Evolutionary conservation across 768 basidiomycete species (phyloP), one percentile per base, ranked within the genome.

Genomic region (Leccinum subgranulosum): DNA sequence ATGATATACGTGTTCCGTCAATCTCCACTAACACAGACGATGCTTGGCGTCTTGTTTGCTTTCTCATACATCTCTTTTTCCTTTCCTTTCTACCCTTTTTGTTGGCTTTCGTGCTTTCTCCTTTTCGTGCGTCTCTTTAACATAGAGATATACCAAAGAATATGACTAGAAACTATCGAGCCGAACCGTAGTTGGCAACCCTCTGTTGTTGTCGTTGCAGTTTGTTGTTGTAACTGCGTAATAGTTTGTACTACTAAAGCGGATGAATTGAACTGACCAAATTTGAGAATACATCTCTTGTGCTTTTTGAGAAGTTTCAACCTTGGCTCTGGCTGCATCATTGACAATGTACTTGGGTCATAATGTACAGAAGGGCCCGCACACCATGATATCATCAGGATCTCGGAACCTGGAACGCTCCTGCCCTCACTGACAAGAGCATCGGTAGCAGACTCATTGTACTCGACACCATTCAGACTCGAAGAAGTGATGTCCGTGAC

Each of bases 381-480:
- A 5, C 68, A 73, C 82, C 84, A 88, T 11, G 76, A 77, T 46
- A 86, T 74, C 1, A 75, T 77, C 51, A 86, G 63, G 39, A 75
- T 70, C 14, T 82, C 73, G 4, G 67, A 46, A 29, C 74, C 72
- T 4, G 69, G 70, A 6, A 60, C 60, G 15, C 64, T 77, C 82
- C 82, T 82, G 7, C 75, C 73, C 41, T 75, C 74, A n/a, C n/a
- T n/a, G n/a, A n/a, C n/a, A 11, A 72, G 58, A 51, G 70, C 71
- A 33, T 73, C 71, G 50, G 74, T 77, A 36, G 76, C 66, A 43
- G 72, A 70, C 29, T 80, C 69, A 60, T 79, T 77, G 41, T 23
- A 23, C 23, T 23, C 23, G 3, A 23, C 23, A 28, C 79, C 73
- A 1, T 85, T 78, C 7, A 85, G 71, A 3, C 75, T 77, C 15